phyloP scores from a whole-genome alignment of 208 protist genomes.

The Leishmania braziliensis region DNA sequence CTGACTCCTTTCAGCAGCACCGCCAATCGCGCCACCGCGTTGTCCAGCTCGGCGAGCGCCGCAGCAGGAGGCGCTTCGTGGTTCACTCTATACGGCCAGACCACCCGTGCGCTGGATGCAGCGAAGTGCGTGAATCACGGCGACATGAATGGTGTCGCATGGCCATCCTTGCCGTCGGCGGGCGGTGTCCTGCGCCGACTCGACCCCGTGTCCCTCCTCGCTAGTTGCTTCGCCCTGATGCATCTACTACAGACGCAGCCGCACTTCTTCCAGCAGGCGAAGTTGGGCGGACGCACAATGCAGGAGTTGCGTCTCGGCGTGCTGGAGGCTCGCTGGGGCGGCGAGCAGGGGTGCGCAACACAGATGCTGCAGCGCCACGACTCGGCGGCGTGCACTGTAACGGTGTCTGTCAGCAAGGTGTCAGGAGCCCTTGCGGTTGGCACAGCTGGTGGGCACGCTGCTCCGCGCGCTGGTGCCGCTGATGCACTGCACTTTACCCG shows the following conservation, averaged over 20 bases:
- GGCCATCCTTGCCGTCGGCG: background rate
- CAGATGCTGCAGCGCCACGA: constrained; percentile 19
- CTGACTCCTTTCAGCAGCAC: background rate
- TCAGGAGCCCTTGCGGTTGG: background rate
- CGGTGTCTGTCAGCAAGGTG: background rate
- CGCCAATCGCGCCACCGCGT: background rate
- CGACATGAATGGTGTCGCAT: background rate
- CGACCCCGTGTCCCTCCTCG: constrained; percentile 12
- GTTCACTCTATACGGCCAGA: constrained; percentile 11
- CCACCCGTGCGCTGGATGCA: constrained; percentile 1
- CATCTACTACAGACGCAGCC: constrained; percentile 29
- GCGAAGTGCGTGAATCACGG: background rate
- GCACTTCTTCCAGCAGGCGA: constrained; percentile 12
- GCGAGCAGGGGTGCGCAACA: constrained; percentile 6
- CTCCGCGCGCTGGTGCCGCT: background rate
- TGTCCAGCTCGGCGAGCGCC: constrained; percentile 14
- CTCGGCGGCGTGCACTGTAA: background rate
- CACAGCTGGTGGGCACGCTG: background rate
- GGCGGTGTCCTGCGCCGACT: constrained; percentile 3
- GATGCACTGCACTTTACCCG: background rate
- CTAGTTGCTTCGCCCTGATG: constrained; percentile 24
- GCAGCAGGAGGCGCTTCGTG: constrained; percentile 10
- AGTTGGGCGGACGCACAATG: constrained; percentile 19
- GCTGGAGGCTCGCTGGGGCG: background rate
- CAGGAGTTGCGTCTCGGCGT: constrained; percentile 24